A percentile compares a stretch with the other conserved stretches of the same genome.
These are phyloP conservation scores for Podaxis carcinomalis DNA, from an alignment of 768 basidiomycete genomes.

Conservation along the genomic window DNA sequence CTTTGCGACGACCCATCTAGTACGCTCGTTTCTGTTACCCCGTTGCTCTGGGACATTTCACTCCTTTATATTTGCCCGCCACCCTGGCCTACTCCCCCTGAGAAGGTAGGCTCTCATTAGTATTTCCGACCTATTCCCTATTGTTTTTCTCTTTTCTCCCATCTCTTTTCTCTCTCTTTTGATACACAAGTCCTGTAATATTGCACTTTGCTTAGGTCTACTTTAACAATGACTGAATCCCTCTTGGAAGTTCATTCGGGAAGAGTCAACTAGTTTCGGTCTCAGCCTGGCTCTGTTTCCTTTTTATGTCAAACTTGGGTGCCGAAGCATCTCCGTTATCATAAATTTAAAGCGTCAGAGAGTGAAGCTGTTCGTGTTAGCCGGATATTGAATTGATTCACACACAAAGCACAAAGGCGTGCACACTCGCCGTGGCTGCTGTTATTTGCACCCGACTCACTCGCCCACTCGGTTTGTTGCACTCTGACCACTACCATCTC, in stretches of 20 bases:
- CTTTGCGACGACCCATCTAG: background rate
- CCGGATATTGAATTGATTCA: background rate
- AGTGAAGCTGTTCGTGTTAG: background rate
- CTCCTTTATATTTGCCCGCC: background rate
- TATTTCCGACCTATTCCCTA: background rate
- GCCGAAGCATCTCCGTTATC: background rate
- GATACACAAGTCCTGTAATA: conserved; percentile 3
- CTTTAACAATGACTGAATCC: background rate
- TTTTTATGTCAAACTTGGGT: background rate
- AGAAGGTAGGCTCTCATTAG: background rate
- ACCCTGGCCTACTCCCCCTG: conserved; percentile 2
- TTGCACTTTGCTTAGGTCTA: conserved; percentile 5
- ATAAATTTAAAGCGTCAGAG: background rate
- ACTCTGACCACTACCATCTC: background rate
- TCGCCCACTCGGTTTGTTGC: background rate
- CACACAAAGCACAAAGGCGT: background rate
- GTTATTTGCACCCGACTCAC: background rate
- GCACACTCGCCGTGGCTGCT: background rate
- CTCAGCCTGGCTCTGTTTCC: background rate
- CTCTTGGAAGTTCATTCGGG: background rate
- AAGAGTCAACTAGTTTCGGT: background rate
- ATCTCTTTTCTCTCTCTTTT: conserved; percentile 14
- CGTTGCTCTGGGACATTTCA: conserved; percentile 5
- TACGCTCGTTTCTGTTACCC: background rate
- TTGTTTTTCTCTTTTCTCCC: conserved; percentile 4